Evolutionary conservation across 768 basidiomycete genomes (phyloP).

Genomic region (Fomitopsis pulvina): DNA sequence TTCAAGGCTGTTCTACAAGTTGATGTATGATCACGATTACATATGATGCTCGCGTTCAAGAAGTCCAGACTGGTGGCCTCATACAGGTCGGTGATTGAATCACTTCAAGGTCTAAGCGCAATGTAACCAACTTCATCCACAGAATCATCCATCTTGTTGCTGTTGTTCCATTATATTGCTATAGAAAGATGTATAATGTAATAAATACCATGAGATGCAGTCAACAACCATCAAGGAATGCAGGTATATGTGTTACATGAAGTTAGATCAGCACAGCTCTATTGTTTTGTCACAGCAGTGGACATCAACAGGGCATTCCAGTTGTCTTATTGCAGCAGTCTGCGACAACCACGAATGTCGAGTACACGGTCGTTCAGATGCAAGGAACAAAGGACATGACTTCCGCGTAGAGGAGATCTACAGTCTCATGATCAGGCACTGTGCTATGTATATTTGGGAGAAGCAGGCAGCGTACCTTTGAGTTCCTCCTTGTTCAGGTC

Average conservation of each 20-base stretch:
- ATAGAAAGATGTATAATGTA: background rate
- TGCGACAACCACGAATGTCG: no score
- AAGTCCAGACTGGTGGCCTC: no score
- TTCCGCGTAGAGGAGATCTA: slow-evolving; percentile 75
- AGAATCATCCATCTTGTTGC: background rate
- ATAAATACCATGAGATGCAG: background rate
- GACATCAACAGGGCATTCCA: no score
- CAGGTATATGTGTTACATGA: background rate
- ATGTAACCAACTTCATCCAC: background rate
- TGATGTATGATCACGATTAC: no score
- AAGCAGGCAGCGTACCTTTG: slow-evolving; percentile 32
- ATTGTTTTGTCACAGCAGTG: background rate
- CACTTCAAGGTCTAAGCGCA: no score
- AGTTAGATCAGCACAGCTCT: background rate
- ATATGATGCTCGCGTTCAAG: no score
- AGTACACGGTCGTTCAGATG: no score
- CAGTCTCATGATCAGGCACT: slow-evolving; percentile 1
- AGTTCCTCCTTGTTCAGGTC: slow-evolving; percentile 67
- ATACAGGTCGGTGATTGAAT: no score
- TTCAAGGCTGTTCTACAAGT: no score
- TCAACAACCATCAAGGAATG: background rate
- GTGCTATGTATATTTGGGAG: background rate
- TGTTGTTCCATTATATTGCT: background rate
- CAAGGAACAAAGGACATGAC: slow-evolving; percentile 68
- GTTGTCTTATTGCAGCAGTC: no score